phyloP scores from a whole-genome alignment of 306 rosid species.

The Rubus idaeus region DNA sequence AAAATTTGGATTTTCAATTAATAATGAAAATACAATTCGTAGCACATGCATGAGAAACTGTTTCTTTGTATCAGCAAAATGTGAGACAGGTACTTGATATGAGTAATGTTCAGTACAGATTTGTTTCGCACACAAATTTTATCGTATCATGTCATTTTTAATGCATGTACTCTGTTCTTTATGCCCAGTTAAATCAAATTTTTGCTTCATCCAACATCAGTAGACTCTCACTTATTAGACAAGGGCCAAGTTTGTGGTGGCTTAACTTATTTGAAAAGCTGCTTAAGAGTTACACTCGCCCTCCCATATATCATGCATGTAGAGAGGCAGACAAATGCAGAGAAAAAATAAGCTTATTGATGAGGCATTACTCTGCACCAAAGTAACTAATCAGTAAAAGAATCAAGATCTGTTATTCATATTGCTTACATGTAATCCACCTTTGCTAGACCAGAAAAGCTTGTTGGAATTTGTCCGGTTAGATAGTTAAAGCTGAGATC shows the following conservation, averaged over 20 bases:
- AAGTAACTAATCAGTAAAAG: not conserved
- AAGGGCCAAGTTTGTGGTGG: too few relatives aligned
- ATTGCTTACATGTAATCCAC: conserved; percentile 48
- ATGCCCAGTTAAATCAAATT: not conserved
- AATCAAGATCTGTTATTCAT: not conserved
- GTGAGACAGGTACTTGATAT: not conserved
- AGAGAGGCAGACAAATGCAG: not conserved
- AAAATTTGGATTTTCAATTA: not conserved
- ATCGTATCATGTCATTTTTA: not conserved
- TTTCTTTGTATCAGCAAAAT: not conserved
- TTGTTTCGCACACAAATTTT: not conserved
- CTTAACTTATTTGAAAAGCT: too few relatives aligned
- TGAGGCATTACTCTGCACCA: not conserved
- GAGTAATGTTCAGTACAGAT: not conserved
- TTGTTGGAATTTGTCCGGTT: conserved; percentile 54
- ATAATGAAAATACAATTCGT: not conserved
- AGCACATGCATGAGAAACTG: not conserved
- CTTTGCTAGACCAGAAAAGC: conserved; percentile 21
- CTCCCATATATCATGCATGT: not conserved
- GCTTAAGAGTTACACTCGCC: too few relatives aligned
- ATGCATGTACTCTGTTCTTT: not conserved
- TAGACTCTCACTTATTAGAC: not conserved
- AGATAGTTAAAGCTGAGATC: conserved; percentile 80
- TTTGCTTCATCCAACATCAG: not conserved
- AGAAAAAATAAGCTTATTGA: not conserved